Evolutionary conservation across 73 alveolate species (phyloP), one percentile per base, ranked within the genome.

Genomic region (Paramecium tetraurelia): DNA sequence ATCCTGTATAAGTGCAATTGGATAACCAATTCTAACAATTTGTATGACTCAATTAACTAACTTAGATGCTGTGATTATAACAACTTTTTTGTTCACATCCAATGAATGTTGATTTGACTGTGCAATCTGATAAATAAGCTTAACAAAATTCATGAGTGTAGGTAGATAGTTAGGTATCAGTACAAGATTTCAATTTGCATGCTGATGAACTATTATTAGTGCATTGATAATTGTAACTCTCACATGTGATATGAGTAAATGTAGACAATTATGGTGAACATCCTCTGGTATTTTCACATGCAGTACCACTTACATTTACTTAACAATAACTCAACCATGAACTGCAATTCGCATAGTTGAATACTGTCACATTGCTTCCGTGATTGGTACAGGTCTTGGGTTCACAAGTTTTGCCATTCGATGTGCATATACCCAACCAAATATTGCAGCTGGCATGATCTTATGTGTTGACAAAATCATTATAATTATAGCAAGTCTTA

Each of bases 51-150:
- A 72, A 36, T 16, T 33, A n/a, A 72, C 59, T 72, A 20, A 72
- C 86, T 6, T 72, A 36, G 2, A 43, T 4, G n/a, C 59, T 18
- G 38, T 72, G 86, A 72, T 72, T 72, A 11, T 72, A 72, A 38
- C 86, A 72, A 14, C 58, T 72, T n/a, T 36, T 72, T 40, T 40
- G 38, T 72, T 72, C 86, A 44, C 90, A 80, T 43, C 76, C 90
- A 31, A 0, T 80, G 7, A 44, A 41, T 8, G 0, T 0, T 1
- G 70, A 20, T 24, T 80, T 80, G 18, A 40, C 72, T 20, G 90
- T 80, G 27, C 90, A 80, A 80, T 41, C 75, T 11, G 43, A 38
- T 35, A 80, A 80, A 72, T 80, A 80, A 44, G 43, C 29, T 24
- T 80, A 44, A 44, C 90, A 80, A 22, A 22, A 33, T 20, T 16